phyloP scores from a whole-genome alignment of 2,329 filamentous ascomycete species.

The Pseudogymnoascus sp. region DNA sequence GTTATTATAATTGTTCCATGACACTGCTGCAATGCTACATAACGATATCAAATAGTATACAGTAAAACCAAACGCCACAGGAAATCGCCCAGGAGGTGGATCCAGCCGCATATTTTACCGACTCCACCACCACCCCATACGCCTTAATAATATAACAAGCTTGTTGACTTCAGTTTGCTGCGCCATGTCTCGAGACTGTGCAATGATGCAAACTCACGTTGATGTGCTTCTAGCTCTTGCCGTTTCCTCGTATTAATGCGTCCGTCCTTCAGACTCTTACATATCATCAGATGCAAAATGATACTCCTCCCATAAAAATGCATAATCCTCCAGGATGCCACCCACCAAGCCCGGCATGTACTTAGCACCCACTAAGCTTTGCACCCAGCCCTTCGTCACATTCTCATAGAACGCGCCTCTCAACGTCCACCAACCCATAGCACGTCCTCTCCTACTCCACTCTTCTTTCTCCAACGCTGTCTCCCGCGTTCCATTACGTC shows the following conservation, averaged over 20 bases:
- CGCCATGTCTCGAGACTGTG: neutral
- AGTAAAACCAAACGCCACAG: neutral
- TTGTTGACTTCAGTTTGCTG: neutral
- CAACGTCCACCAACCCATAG: constrained; percentile 92
- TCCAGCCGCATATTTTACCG: neutral
- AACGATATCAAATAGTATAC: constrained; percentile 1
- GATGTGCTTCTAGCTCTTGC: neutral
- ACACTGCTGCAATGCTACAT: neutral
- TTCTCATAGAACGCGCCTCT: constrained; percentile 95
- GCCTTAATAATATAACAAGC: neutral
- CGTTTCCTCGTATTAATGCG: neutral
- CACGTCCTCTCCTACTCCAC: constrained; percentile 79
- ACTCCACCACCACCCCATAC: neutral
- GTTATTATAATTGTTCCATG: neutral
- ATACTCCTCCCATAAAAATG: constrained; percentile 97
- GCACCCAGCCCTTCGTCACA: constrained; percentile 67
- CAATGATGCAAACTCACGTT: neutral
- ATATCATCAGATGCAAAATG: constrained; percentile 50
- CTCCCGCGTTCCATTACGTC: constrained; percentile 42
- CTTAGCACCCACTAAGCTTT: constrained; percentile 39
- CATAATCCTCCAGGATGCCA: constrained; percentile 88
- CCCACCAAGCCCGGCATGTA: constrained; percentile 73
- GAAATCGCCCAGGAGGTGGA: neutral
- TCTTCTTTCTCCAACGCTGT: constrained; percentile 86
- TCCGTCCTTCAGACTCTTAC: neutral